Conservation (phyloP, 108 stramenopile genomes). For the Mediolabrus comicus region DNA sequence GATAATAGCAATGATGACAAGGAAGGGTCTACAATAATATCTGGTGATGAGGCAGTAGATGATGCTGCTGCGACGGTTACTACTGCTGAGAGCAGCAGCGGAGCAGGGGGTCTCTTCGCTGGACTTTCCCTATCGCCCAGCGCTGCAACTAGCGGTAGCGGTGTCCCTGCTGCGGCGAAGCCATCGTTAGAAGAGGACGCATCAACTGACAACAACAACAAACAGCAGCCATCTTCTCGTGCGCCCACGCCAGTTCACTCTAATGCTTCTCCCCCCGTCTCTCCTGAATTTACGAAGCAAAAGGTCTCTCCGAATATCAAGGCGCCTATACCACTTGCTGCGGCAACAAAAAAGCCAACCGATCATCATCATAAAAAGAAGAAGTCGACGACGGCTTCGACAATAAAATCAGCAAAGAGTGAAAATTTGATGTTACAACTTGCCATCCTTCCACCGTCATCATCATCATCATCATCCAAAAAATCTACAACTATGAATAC, state of each 20-base stretch:
- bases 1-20: no score
- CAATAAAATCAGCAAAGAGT: neutral
- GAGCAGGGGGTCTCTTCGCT: constrained; percentile 22
- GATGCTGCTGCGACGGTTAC: no score
- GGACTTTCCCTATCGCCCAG: constrained; percentile 21
- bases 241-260: constrained; percentile 32
- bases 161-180: neutral
- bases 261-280: constrained; percentile 2
- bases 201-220: neutral
- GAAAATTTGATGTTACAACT: neutral
- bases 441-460: neutral
- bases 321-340: no score
- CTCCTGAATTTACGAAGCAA: neutral
- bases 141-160: neutral
- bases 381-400: neutral
- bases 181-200: neutral
- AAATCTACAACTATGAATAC: constrained; percentile 49
- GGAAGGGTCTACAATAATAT: no score
- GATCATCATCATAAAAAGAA: neutral
- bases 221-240: constrained; percentile 6
- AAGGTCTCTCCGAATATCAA: neutral
- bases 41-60: no score
- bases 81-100: neutral
- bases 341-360: neutral
- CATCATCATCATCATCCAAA: constrained; percentile 1